phyloP scores from a whole-genome alignment of 345 rosid species.

The Gossypium bickii region DNA sequence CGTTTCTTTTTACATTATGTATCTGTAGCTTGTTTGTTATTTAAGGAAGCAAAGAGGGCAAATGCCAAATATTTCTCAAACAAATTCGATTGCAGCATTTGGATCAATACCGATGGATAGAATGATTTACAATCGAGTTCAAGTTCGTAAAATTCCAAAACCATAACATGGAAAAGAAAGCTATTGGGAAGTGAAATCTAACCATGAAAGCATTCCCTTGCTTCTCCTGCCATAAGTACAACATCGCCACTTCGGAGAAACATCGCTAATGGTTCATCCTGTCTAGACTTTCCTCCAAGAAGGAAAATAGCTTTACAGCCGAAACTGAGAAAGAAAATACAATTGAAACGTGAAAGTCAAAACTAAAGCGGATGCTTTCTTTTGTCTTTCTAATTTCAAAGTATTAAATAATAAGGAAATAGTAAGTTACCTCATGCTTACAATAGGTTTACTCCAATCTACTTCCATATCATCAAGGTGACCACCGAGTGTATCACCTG shows the following conservation, averaged over 20 bases:
- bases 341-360: not conserved
- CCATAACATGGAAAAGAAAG: not conserved
- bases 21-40: no score
- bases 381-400: not conserved
- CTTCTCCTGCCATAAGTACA: constrained; percentile 92
- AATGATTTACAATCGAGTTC: not conserved
- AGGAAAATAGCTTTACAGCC: constrained; percentile 97
- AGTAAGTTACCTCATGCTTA: constrained; percentile 80
- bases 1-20: no score
- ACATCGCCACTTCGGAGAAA: constrained; percentile 92
- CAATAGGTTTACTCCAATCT: constrained; percentile 94
- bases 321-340: constrained; percentile 43
- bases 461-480: constrained; percentile 97
- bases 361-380: not conserved
- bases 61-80: not conserved
- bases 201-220: constrained; percentile 64
- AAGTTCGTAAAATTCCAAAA: not conserved
- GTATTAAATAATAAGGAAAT: constrained; percentile 8
- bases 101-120: not conserved
- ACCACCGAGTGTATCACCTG: constrained; percentile 94
- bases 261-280: constrained; percentile 79
- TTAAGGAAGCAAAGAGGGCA: not conserved
- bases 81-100: not conserved
- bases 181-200: not conserved
- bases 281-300: constrained; percentile 75